Evolutionary conservation across 768 basidiomycete species (phyloP), one percentile per base, ranked within the genome.

Genomic region (Hortiboletus campestris): DNA sequence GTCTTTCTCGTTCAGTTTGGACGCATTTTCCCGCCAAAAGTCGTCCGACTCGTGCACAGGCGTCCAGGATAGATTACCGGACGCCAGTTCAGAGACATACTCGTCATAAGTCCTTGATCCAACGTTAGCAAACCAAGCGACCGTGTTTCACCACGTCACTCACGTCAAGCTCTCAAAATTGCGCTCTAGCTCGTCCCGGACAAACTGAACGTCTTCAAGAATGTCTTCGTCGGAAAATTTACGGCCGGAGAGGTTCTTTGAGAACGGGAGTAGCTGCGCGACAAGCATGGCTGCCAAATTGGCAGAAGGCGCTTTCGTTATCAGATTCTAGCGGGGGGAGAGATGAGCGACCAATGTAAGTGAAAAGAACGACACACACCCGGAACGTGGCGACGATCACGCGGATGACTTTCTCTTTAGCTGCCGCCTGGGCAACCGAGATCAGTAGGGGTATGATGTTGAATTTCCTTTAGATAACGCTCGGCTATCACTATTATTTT

Each of bases 161-260:
- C 65, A 97, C 94, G 93, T 97, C 60, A 98, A 72, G 51, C 91
- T 94, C 65, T 95, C 85, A 72, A 95, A 91, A 51, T 91, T 84
- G 32, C 78, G 76, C 41, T 85, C 85, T n/a, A 99, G 76, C 67
- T 97, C 94, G 43, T 93, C 90, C 60, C 82, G 81, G 20, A 98
- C 80, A 71, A 88, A 97, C 46, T 86, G 84, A 9, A 98, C 82
- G 64, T 99, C 97, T 63, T 98, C 95, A 22, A 89, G 73, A 54
- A 98, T 84, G 68, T 99, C 97, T 57, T 98, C 96, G 67, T 99
- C 97, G 0, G 89, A 88, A 84, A 90, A 94, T 72, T 98, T 98
- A 42, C 94, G 81, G 10, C 80, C 74, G 45, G 83, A 83, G 10
- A 98, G 82, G 58, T 90, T 94, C 76, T 89, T 90, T 55, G 84